Conservation (phyloP, 1,139 yeast species). For the Yamadazyma jaroonii region DNA sequence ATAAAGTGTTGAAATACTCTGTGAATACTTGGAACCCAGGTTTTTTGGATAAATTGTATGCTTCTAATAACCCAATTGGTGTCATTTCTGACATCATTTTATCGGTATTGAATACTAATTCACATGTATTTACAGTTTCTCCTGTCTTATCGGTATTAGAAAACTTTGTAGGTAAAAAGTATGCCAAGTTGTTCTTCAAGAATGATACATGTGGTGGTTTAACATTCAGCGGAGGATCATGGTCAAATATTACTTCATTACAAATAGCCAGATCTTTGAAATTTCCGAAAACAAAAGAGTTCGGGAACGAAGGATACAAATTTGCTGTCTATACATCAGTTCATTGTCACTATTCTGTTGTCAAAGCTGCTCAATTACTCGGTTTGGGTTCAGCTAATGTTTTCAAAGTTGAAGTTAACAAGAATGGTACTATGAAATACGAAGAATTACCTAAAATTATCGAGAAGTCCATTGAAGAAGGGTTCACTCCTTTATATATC, state of each 20-base stretch:
- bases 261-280: conserved; percentile 70
- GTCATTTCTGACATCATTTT: conserved; percentile 69
- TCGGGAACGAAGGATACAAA: conserved; percentile 53
- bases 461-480: conserved; percentile 40
- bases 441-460: conserved; percentile 48
- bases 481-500: conserved; percentile 70
- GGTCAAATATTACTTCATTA: conserved; percentile 79
- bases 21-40: conserved; percentile 90
- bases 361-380: conserved; percentile 73
- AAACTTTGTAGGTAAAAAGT: conserved; percentile 62
- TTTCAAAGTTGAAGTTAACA: conserved; percentile 57
- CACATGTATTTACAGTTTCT: conserved; percentile 83
- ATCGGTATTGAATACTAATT: conserved; percentile 74
- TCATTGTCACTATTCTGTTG: conserved; percentile 81
- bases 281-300: conserved; percentile 66
- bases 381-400: conserved; percentile 69
- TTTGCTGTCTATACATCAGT: conserved; percentile 72
- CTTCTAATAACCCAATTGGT: conserved; percentile 83
- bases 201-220: conserved; percentile 66
- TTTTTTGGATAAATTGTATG: conserved; percentile 79
- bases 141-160: conserved; percentile 80
- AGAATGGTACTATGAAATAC: conserved; percentile 58
- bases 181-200: conserved; percentile 63
- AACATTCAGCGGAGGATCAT: conserved; percentile 85
- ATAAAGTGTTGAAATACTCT: conserved; percentile 60